Conservation (phyloP, 129 eudicot species). For the Flaveria robusta region DNA sequence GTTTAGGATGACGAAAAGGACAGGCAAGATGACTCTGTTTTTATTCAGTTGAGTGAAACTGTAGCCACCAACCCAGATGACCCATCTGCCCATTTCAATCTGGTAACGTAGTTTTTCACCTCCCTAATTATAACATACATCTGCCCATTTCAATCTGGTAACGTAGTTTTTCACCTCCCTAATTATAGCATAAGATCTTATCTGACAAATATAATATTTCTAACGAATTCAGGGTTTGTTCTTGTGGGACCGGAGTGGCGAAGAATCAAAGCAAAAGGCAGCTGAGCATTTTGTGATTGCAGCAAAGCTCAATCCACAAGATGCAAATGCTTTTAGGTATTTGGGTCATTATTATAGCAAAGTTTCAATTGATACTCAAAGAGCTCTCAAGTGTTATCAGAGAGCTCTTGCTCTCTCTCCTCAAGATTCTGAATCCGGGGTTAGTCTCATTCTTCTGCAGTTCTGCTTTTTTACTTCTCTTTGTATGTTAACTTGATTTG, state of each 20-base stretch:
- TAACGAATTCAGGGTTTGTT: slow-evolving; percentile 54
- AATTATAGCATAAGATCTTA: background rate
- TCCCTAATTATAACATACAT: too few species aligned
- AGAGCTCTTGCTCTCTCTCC: slow-evolving; percentile 80
- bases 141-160: too few species aligned
- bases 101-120: slow-evolving; percentile 39
- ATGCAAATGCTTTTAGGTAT: slow-evolving; percentile 78
- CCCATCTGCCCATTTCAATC: slow-evolving; percentile 56
- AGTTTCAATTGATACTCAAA: slow-evolving; percentile 56
- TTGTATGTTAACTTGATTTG: background rate
- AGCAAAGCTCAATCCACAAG: slow-evolving; percentile 79
- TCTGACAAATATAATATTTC: background rate
- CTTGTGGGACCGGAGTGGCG: slow-evolving; percentile 61
- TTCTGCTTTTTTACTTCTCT: background rate
- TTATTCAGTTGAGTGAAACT: slow-evolving; percentile 48
- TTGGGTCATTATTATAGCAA: slow-evolving; percentile 82
- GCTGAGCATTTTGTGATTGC: slow-evolving; percentile 83
- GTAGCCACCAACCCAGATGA: slow-evolving; percentile 56
- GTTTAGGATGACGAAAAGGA: slow-evolving; percentile 43
- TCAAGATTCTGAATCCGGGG: slow-evolving; percentile 83
- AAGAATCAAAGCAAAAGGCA: slow-evolving; percentile 63
- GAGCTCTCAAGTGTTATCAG: slow-evolving; percentile 97
- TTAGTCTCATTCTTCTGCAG: slow-evolving; percentile 29
- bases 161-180: too few species aligned
- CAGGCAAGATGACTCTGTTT: slow-evolving; percentile 35